Evolutionary conservation across 176 grass and related monocot species (phyloP).

Genomic region (Lolium perenne): DNA sequence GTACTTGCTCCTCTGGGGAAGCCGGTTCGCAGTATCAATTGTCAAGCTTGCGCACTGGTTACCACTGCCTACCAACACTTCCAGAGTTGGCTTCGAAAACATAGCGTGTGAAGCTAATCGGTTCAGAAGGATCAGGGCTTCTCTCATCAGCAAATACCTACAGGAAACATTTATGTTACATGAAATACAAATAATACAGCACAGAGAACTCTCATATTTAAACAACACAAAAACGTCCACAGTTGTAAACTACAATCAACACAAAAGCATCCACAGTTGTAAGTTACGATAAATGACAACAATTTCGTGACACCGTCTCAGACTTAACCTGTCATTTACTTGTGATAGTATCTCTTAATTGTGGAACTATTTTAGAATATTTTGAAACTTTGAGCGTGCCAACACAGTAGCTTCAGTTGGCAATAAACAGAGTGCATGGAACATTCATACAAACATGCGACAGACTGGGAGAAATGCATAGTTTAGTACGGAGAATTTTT

Average conservation of each 20-base stretch:
- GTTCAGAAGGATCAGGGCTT: constrained; percentile 88
- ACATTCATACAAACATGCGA: not conserved
- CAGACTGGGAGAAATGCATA: not conserved
- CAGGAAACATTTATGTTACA: not conserved
- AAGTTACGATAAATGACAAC: not conserved
- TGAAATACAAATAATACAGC: not conserved
- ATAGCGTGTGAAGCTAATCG: constrained; percentile 71
- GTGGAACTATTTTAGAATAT: not conserved
- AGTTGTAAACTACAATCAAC: not conserved
- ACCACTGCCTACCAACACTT: constrained; percentile 58
- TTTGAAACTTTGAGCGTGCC: not conserved
- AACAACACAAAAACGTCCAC: not conserved
- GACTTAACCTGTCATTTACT: not conserved
- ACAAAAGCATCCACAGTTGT: not conserved
- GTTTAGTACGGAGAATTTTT: not conserved
- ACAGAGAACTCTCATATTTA: not conserved
- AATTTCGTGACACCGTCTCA: not conserved
- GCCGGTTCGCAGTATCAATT: constrained; percentile 63
- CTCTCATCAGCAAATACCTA: constrained; percentile 78
- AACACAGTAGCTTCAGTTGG: not conserved
- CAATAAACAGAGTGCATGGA: not conserved
- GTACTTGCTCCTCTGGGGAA: constrained; percentile 49
- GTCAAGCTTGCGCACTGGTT: constrained; percentile 67
- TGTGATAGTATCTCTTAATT: not conserved
- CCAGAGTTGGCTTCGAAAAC: constrained; percentile 77